Evolutionary conservation across 2,329 filamentous ascomycete genomes (phyloP), one percentile per base, ranked within the genome.

Genomic region (Hawksworthiomyces lignivorus): DNA sequence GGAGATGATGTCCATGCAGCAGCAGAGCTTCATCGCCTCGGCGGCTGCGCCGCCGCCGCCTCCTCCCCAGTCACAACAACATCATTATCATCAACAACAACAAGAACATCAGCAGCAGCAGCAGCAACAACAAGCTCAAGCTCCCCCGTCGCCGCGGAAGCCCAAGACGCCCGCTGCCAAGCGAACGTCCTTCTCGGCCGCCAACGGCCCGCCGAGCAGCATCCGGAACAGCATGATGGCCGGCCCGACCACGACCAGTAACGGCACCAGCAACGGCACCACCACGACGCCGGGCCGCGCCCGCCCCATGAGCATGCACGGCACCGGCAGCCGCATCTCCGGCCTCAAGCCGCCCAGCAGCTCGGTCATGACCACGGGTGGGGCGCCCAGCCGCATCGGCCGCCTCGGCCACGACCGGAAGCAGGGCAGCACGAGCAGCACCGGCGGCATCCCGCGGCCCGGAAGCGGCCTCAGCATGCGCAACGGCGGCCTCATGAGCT

Each of bases 401-500:
- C 62, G 69, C 4, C 55, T 60, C 10, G 57, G 62, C 22, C 66
- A 70, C 44, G 69, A 72, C 50, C 57, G 70, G 40, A 65, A 63
- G 33, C 68, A 63, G 58, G 69, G 67, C 44, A 58, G 57, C 14
- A 48, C 54, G 24, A 56, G 46, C 7, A n/a, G n/a, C n/a, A n/a
- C n/a, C n/a, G 50, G 55, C 4, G 69, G 65, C 8, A 53, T 75
- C 40, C 67, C 71, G 29, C 62, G 73, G 47, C 73, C 72, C 12
- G 68, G 69, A 46, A 72, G 67, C 48, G 68, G 67, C 27, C 50
- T 64, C 47, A 64, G 64, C 8, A 55, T 60, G 48, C 62, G 85
- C 54, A 86, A n/a, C n/a, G n/a, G 82, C 56, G 80, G 83, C 43
- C 83, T 92, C 55, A 82, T 94, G 81, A 84, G 74, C 53, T 87